Percentiles rank a stretch among this genome's conserved stretches.
Conservation (phyloP, 768 basidiomycete genomes). For the Steccherinum ochraceum region DNA sequence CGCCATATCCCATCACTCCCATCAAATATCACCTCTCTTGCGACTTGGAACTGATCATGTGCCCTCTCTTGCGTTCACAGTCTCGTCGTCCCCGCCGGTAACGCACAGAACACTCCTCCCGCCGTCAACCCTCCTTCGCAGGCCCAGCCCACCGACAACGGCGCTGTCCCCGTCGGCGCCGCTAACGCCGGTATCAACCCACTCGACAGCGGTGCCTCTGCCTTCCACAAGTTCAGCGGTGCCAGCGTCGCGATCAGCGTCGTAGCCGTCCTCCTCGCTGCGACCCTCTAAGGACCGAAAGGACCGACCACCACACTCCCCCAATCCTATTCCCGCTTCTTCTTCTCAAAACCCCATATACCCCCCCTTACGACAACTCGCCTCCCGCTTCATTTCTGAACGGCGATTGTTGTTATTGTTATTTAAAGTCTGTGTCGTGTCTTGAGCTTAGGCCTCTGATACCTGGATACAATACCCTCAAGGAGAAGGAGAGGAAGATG, state of each 20-base stretch:
- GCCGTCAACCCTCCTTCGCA: slow-evolving; percentile 13
- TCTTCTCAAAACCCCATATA: neutral
- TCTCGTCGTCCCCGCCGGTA: slow-evolving; percentile 5
- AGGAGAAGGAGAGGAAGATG: slow-evolving; percentile 1
- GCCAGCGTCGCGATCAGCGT: slow-evolving; percentile 7
- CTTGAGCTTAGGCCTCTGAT: neutral
- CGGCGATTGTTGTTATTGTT: neutral
- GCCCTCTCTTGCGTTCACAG: slow-evolving; percentile 1
- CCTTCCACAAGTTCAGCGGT: slow-evolving; percentile 16
- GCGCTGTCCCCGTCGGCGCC: slow-evolving; percentile 25
- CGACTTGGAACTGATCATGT: slow-evolving; percentile 3
- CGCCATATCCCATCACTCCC: neutral
- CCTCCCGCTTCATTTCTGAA: neutral
- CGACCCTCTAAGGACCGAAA: neutral
- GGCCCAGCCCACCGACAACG: slow-evolving; percentile 6
- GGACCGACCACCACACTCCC: neutral
- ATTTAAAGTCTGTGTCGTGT: neutral
- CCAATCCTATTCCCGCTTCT: neutral
- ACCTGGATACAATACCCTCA: neutral
- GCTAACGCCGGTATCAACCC: slow-evolving; percentile 26
- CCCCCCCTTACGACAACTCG: neutral
- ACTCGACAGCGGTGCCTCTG: slow-evolving; percentile 18
- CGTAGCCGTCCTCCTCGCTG: slow-evolving; percentile 1
- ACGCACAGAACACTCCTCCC: slow-evolving; percentile 7
- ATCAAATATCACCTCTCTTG: neutral